Evolutionary conservation across 2,329 filamentous ascomycete species (phyloP), one percentile per base, ranked within the genome.

Genomic region (Hortaea sp.): DNA sequence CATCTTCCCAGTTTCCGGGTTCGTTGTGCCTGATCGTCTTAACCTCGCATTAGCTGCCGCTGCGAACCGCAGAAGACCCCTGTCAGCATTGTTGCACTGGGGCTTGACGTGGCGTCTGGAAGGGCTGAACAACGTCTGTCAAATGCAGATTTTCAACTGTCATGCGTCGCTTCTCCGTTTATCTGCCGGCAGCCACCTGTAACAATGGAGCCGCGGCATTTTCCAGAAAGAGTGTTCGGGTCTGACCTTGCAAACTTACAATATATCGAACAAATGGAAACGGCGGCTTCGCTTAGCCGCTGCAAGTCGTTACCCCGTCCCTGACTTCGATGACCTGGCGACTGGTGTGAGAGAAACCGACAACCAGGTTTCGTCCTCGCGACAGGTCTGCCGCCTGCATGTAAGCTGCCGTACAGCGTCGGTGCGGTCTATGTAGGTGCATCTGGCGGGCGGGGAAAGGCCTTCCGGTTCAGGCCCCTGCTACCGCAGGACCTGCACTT

Each of bases 401-500:
- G 2, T 2, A 9, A 35, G 7, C 32, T 35, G 32, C 32, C 32
- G 32, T 35, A n/a, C 32, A 35, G 32, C 32, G n/a, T 35, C 9
- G n/a, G 32, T 35, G 39, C 20, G 20, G 2, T 2, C 20, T 20
- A 20, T 44, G 41, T 41, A 40, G 32, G 31, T 43, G 30, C 49
- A 38, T 39, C 47, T 31, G 44, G 35, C 41, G 20, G 20, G 32
- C 40, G 41, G 35, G 20, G 7, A 39, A 37, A 40, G 43, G 41
- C 37, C 32, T 42, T 45, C 49, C 28, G 32, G 44, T 10, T 45
- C 42, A 43, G 39, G 34, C 38, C 45, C 31, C 39, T 39, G 37
- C 6, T 28, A 6, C 31, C 44, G 48, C 50, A 49, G 49, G 44
- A 32, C 44, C 41, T 42, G 46, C 11, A 39, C 44, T 44, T 20